Base-by-base conservation (phyloP, 2,329 filamentous ascomycete species). In the Diplocarpon mali region DNA sequence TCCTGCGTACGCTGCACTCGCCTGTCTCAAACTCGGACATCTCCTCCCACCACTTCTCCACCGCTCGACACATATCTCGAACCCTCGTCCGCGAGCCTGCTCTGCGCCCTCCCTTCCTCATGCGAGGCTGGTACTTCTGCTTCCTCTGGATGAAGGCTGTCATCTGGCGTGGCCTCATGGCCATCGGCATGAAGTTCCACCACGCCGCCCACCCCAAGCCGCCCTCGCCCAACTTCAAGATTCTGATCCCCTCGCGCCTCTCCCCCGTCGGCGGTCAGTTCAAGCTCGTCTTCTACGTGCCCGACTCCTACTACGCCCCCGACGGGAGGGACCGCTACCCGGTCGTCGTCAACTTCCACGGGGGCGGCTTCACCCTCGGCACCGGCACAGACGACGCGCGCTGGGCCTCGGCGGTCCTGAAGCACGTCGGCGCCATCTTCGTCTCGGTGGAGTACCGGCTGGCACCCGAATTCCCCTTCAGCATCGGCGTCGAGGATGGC, bases 371-470 rank as follows among this genome's bases (percentile, higher is more conserved):
- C 63, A 75, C 78, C 6, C 62, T 82, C 28, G 80, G 80, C 11
- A 69, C 69, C 38, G 76, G 72, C 3, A 78, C 74, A 3, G 75
- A 83, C 57, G 79, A 83, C 56, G 72, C 75, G 12, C 69, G 76
- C 35, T 82, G 78, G 67, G 75, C 72, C 5, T 67, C 70, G 3
- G 65, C 69, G 30, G 70, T 79, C 3, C 62, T 73, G 32, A 63
- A 71, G 20, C 64, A 68, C 4, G 64, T 73, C 11, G 69, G 75
- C 42, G 76, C 65, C 24, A 66, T 83, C 16, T 70, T 81, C 44
- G 71, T 83, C 49, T 75, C 72, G 1, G 76, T 82, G 52, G 77
- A 81, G 54, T 84, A 85, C 58, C 72, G 80, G n/a, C 69, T 83
- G 2, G 78, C 79, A 0, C 80, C 80, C 0, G 73, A 75, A 54